Base-by-base conservation (phyloP, 805 yeast genomes). In the Candida arabinofermentans region DNA sequence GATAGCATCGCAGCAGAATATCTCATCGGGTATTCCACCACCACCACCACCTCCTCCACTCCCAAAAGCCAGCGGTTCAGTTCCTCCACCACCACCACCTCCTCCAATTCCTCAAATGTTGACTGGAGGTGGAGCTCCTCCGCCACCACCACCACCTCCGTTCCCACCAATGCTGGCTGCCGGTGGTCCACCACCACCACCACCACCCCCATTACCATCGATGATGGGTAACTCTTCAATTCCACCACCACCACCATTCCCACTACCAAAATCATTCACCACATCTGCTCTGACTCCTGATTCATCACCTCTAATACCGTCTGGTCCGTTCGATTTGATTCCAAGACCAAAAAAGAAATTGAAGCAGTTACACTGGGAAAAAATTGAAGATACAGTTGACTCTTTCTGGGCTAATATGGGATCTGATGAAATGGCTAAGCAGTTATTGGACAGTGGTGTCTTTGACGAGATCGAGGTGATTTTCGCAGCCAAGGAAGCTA, bases 281-380 rank as follows among this genome's bases (percentile, higher is more conserved):
- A 22, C 42, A 19, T 34, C 40, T 10, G 30, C 30, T 27, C n/a
- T 16, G 5, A 29, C 32, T 5, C 46, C 48, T 12, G 32, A 41
- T 4, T 39, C 48, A 2, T 58, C 62, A 7, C 63, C 60, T 7
- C 32, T 54, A 3, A 38, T 65, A 24, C 45, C 50, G 3, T 44
- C 58, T 18, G 61, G 63, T 26, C 64, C 68, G 32, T 72, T 69
- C 58, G 82, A 75, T 31, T 65, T 65, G 37, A 72, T 73, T 46
- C 86, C 85, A 22, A 69, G 87, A 47, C 90, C 95, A 3, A 80
- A 77, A 55, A 72, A 78, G 44, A 86, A 84, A 58, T 74, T 93
- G 49, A 93, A 95, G 60, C 99, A 91, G 60, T 74, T 93, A 70
- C 99, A 93, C 61, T 95, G 98, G 98, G 96, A 91, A 53, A 87